A percentile compares a stretch with the other conserved stretches of the same genome.
Evolutionary conservation across 2,329 filamentous ascomycete genomes (phyloP).

Genomic region (Aspergillus udagawae): DNA sequence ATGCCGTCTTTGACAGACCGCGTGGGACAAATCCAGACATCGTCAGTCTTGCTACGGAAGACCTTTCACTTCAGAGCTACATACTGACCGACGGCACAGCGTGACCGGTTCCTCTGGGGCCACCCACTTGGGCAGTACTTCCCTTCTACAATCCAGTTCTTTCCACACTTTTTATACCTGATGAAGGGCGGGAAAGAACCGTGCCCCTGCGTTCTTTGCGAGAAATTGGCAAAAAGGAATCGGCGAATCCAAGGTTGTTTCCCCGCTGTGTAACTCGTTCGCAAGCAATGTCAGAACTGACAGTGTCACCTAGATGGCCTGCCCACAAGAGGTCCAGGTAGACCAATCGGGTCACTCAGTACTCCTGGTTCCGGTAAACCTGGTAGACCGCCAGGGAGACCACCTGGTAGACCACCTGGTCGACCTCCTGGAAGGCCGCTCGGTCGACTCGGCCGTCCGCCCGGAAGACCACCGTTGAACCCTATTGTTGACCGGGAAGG

Average conservation of each 20-base stretch:
- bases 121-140: constrained; percentile 51
- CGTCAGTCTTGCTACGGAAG: constrained; percentile 22
- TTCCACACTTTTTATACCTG: constrained; percentile 54
- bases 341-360: constrained; percentile 2
- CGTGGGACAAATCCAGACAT: constrained; percentile 35
- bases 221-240: constrained; percentile 13
- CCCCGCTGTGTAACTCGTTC: background rate
- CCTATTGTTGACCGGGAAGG: constrained; percentile 47
- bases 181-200: constrained; percentile 46
- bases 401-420: constrained; percentile 9
- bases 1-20: constrained; percentile 48
- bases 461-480: background rate
- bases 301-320: constrained; percentile 1
- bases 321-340: constrained; percentile 5
- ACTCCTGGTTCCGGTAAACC: background rate
- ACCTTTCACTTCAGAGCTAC: background rate
- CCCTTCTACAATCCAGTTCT: constrained; percentile 53
- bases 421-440: constrained; percentile 9
- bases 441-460: background rate
- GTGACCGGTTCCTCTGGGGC: constrained; percentile 56
- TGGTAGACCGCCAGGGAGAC: constrained; percentile 4
- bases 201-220: constrained; percentile 52
- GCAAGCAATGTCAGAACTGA: background rate
- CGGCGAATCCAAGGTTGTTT: constrained; percentile 9
- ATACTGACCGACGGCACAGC: constrained; percentile 21